These are phyloP conservation scores for Globisporangium recalcitrans DNA, from an alignment of 352 stramenopile species.

Conservation along the genomic window DNA sequence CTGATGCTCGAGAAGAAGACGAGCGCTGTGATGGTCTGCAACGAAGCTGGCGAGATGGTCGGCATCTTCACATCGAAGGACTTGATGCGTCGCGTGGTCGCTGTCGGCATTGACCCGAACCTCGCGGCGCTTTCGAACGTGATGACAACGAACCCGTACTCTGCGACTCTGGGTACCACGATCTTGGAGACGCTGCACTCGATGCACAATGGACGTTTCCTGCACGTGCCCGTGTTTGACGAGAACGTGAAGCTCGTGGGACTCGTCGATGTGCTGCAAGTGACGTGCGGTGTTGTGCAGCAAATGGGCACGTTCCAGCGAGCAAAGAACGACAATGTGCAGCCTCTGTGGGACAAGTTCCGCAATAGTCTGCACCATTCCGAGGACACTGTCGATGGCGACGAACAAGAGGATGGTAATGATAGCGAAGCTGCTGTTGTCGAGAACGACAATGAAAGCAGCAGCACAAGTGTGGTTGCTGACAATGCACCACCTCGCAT, in stretches of 20 bases:
- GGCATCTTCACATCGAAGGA: constrained; percentile 98
- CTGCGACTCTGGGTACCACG: constrained; percentile 88
- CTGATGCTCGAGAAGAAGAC: constrained; percentile 82
- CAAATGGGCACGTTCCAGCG: constrained; percentile 79
- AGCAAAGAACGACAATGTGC: constrained; percentile 57
- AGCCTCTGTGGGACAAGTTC: constrained; percentile 76
- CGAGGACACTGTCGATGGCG: constrained; percentile 24
- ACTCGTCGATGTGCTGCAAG: constrained; percentile 95
- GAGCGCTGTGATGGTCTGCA: constrained; percentile 89
- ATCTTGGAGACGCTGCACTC: constrained; percentile 96
- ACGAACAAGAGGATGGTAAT: constrained; percentile 24
- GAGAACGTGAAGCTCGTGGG: constrained; percentile 86
- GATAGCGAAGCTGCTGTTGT: constrained; percentile 9
- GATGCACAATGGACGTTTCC: constrained; percentile 96
- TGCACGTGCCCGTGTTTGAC: constrained; percentile 95
- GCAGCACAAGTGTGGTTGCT: neutral
- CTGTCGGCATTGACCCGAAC: constrained; percentile 80
- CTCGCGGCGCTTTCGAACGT: constrained; percentile 82
- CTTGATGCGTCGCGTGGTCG: constrained; percentile 94
- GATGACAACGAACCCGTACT: constrained; percentile 95
- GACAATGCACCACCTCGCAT: neutral
- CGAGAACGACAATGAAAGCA: neutral
- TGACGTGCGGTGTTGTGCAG: constrained; percentile 84
- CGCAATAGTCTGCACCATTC: constrained; percentile 43
- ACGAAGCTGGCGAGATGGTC: constrained; percentile 77